Evolutionary conservation across 306 rosid genomes (phyloP).

Genomic region (Ammopiptanthus mongolicus): DNA sequence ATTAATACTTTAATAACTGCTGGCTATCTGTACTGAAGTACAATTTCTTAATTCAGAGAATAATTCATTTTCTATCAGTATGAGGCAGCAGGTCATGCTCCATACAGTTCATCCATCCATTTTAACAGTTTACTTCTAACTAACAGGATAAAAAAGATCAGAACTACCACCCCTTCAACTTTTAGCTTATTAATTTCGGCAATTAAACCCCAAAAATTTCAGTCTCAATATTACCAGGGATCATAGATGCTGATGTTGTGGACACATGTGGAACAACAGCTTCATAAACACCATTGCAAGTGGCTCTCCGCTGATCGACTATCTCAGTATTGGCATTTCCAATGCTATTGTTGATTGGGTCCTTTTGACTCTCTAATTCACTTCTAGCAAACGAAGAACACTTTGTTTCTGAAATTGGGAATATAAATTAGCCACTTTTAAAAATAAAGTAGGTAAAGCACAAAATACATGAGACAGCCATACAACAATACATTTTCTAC

Average conservation of each 20-base stretch:
- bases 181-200: background rate
- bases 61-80: background rate
- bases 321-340: slow-evolving; percentile 45
- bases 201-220: background rate
- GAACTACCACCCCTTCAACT: background rate
- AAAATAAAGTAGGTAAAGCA: background rate
- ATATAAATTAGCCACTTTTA: slow-evolving; percentile 21
- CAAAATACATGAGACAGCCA: background rate
- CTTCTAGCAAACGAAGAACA: slow-evolving; percentile 70
- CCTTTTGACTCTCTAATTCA: slow-evolving; percentile 50
- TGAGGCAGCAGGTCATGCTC: background rate
- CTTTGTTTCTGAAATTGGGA: slow-evolving; percentile 63
- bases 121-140: background rate
- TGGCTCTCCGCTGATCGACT: slow-evolving; percentile 27
- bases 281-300: slow-evolving; percentile 51
- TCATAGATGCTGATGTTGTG: slow-evolving; percentile 35
- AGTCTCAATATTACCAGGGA: slow-evolving; percentile 22
- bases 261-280: slow-evolving; percentile 29
- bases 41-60: too few species aligned
- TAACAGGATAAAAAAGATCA: background rate
- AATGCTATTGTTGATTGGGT: slow-evolving; percentile 37
- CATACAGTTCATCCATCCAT: background rate
- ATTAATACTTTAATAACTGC: background rate
- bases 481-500: background rate
- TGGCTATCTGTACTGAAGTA: background rate